These are phyloP conservation scores for Candida methanosorbosa DNA, from an alignment of 805 yeast genomes.

Conservation along the genomic window DNA sequence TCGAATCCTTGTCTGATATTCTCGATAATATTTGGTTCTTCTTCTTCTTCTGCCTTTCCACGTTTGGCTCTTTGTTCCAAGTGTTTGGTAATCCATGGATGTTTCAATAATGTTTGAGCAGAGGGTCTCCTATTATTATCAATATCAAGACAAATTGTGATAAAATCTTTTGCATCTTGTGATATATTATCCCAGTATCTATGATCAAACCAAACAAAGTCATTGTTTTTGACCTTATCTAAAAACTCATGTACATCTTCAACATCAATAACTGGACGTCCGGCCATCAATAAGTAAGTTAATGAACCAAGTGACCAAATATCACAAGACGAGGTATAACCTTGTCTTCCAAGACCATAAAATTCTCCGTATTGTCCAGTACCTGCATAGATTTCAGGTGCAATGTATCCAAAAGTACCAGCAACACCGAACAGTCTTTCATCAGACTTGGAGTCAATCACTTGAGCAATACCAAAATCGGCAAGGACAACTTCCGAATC, in stretches of 20 bases:
- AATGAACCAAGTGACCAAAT: constrained; percentile 95
- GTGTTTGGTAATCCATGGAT: constrained; percentile 60
- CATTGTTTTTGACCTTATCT: constrained; percentile 64
- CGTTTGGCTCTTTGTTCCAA: constrained; percentile 8
- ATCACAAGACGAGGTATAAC: constrained; percentile 95
- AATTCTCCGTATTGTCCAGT: constrained; percentile 27
- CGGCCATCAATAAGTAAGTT: constrained; percentile 82
- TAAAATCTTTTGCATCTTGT: constrained; percentile 66
- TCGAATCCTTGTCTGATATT: constrained; percentile 63
- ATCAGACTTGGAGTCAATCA: constrained; percentile 27
- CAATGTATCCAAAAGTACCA: constrained; percentile 89
- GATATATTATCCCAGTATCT: constrained; percentile 82
- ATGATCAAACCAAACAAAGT: constrained; percentile 76
- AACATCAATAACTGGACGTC: constrained; percentile 86
- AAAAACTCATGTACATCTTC: constrained; percentile 77
- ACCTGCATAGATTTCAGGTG: constrained; percentile 79
- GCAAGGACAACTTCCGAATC: constrained; percentile 71
- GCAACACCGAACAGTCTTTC: constrained; percentile 10
- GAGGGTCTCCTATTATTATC: constrained; percentile 58
- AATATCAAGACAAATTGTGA: constrained; percentile 52
- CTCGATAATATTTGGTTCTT: constrained; percentile 59
- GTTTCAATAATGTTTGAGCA: constrained; percentile 48
- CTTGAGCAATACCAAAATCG: constrained; percentile 83
- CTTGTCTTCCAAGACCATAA: constrained; percentile 33
- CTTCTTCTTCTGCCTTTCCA: not conserved